These are phyloP conservation scores for Leishmania mexicana DNA, from an alignment of 208 protist genomes.

Conservation along the genomic window DNA sequence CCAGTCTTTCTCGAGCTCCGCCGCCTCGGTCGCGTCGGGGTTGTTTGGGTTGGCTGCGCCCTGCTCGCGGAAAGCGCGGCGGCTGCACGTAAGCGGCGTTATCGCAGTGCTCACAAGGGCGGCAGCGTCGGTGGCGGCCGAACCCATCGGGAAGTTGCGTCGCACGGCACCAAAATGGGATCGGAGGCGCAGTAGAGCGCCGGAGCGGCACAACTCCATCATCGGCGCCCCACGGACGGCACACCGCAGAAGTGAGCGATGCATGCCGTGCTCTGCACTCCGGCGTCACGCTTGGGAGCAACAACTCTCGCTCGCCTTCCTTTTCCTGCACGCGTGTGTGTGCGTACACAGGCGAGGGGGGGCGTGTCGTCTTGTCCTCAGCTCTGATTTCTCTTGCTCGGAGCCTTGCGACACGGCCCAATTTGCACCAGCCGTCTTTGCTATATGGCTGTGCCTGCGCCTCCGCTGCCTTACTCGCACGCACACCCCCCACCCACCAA, in stretches of 20 bases:
- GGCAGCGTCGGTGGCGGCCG: background rate
- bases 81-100: constrained; percentile 12
- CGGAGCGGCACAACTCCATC: background rate
- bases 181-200: background rate
- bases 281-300: background rate
- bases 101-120: background rate
- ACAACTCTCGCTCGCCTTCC: background rate
- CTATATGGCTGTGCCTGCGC: background rate
- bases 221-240: background rate
- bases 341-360: background rate
- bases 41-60: constrained; percentile 35
- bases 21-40: constrained; percentile 36
- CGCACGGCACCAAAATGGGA: background rate
- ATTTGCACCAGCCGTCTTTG: background rate
- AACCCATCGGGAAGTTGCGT: background rate
- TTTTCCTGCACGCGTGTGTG: background rate
- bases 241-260: background rate
- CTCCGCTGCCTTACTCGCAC: background rate
- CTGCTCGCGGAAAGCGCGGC: constrained; percentile 43
- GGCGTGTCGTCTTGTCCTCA: background rate
- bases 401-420: background rate
- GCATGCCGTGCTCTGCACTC: background rate
- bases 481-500: background rate
- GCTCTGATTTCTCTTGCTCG: background rate
- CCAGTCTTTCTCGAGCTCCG: constrained; percentile 68